Evolutionary conservation across 225 moss, liverwort and hornwort genomes (phyloP).

Genomic region (Marchantia paleacea): DNA sequence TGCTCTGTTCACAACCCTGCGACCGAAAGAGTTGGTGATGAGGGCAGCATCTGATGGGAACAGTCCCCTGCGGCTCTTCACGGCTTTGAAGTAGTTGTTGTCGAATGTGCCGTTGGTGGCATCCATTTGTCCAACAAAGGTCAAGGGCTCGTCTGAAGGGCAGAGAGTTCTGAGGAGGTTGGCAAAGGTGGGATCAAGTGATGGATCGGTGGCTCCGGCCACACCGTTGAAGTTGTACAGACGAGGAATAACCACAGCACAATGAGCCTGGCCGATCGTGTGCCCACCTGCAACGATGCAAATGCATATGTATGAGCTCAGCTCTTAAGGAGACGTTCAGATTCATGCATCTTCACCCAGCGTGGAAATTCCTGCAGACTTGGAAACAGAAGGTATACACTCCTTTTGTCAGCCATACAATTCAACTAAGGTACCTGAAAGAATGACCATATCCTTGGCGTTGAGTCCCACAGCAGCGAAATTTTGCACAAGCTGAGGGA

Average conservation of each 20-base stretch:
- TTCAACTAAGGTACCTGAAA: slow-evolving; percentile 21
- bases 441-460: slow-evolving; percentile 35
- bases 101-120: slow-evolving; percentile 54
- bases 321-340: not conserved
- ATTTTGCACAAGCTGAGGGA: slow-evolving; percentile 29
- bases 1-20: too few species aligned
- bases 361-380: not conserved
- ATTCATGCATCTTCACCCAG: not conserved
- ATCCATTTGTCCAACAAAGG: slow-evolving; percentile 40
- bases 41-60: slow-evolving; percentile 57
- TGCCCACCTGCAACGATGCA: not conserved
- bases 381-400: not conserved
- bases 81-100: slow-evolving; percentile 68
- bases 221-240: not conserved
- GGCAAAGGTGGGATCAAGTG: slow-evolving; percentile 45
- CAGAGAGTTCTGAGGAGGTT: slow-evolving; percentile 48
- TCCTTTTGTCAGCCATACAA: too few species aligned
- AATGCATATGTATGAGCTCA: not conserved
- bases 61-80: slow-evolving; percentile 47
- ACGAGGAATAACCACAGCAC: not conserved
- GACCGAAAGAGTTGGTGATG: slow-evolving; percentile 32
- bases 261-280: slow-evolving; percentile 10
- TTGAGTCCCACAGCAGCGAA: slow-evolving; percentile 26
- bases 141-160: slow-evolving; percentile 44
- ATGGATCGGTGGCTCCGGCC: slow-evolving; percentile 37